phyloP scores from a whole-genome alignment of 345 rosid species.

The Gossypioides kirkii region DNA sequence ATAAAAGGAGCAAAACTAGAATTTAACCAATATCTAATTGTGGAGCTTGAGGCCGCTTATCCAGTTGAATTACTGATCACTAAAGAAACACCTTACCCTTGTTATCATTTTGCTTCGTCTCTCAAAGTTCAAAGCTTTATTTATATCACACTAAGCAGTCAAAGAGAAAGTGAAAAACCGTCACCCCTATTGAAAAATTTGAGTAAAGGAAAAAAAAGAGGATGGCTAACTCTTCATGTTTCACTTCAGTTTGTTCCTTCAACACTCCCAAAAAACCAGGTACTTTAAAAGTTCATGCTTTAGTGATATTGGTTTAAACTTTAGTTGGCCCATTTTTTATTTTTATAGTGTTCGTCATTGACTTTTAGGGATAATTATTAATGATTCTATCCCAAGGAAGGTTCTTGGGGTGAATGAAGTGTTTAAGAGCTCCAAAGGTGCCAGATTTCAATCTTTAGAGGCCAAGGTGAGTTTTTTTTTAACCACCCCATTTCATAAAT shows the following conservation, averaged over 20 bases:
- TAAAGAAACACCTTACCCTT: no score
- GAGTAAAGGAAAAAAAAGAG: background rate
- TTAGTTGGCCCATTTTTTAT: background rate
- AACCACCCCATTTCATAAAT: background rate
- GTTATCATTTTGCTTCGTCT: no score
- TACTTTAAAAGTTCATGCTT: conserved; percentile 4
- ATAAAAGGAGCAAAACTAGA: no score
- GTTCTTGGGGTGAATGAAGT: conserved; percentile 36
- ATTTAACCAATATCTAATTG: no score
- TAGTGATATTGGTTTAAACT: background rate
- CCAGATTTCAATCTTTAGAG: conserved; percentile 49
- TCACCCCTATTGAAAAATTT: background rate
- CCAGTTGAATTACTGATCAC: no score
- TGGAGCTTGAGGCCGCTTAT: no score
- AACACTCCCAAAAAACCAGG: conserved; percentile 38
- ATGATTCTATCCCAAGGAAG: conserved; percentile 38
- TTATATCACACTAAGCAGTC: background rate
- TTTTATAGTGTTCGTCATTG: background rate
- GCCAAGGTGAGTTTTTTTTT: conserved; percentile 45
- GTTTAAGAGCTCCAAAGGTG: conserved; percentile 34
- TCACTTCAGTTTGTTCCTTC: conserved; percentile 33
- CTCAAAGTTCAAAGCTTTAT: conserved; percentile 7
- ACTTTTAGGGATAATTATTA: conserved; percentile 28
- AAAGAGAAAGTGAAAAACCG: background rate
- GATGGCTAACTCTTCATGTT: conserved; percentile 42